Evolutionary conservation across 805 yeast species (phyloP), one percentile per base, ranked within the genome.

Genomic region (Kodamaea hsintzibuensis): DNA sequence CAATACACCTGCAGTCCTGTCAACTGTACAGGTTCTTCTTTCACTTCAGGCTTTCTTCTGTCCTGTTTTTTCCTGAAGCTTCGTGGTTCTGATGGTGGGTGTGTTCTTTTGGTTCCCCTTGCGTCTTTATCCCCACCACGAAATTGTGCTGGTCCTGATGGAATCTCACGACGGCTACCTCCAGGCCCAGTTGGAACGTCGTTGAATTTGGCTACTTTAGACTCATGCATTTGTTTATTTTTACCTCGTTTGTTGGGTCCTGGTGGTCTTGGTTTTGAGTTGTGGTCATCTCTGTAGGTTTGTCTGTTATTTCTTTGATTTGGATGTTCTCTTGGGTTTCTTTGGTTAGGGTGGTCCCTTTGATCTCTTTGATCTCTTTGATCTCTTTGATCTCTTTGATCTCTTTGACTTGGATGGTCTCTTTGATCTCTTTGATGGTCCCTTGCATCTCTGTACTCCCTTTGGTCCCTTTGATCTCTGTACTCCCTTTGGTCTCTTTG

Each of bases 1-100:
- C 71, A 65, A 55, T 70, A 76, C 12, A 73, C 65, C 53, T 76
- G 80, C 16, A 48, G 52, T 3, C 62, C 55, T 7, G 44, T 40
- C 25, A 40, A 40, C 9, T 61, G 61, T 14, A 35, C 27, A 13
- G 19, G 18, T 19, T 35, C 49, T n/a, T 46, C 53, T 25, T 46
- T 42, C 2, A 27, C 43, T 16, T 12, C 39, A 16, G 40, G 19
- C 27, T 39, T 19, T 19, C 47, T 50, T 37, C 46, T 47, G 43
- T 42, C 52, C 27, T 43, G 47, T 35, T 35, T 50, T 40, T 50
- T 46, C 35, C 49, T 42, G 40, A 45, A 45, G n/a, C 27, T 45
- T 2, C 52, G 52, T 10, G 52, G 49, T 22, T 50, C 52, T 3
- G 47, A 35, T 1, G 52, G 52, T 43, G 22, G 40, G 33, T 44